Evolutionary conservation across 768 basidiomycete genomes (phyloP).

Genomic region (Paxillus ammoniavirescens): DNA sequence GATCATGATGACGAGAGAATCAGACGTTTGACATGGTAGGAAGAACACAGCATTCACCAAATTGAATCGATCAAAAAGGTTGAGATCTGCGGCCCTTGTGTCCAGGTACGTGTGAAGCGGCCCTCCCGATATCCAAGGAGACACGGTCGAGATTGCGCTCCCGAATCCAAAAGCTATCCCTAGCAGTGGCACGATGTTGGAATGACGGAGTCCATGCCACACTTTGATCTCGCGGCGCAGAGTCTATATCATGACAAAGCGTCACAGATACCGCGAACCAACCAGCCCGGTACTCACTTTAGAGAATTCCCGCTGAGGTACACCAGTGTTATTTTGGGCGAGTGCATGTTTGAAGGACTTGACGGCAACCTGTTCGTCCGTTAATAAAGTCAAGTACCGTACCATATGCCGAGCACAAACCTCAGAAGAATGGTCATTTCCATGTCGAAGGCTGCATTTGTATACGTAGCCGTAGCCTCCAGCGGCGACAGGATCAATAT

Average conservation of each 20-base stretch:
- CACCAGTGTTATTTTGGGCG: neutral
- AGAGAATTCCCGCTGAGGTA: neutral
- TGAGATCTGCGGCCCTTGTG: neutral
- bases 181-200: slow-evolving; percentile 19
- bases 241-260: slow-evolving; percentile 5
- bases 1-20: neutral
- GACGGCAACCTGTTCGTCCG: neutral
- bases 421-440: neutral
- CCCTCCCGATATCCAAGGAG: slow-evolving; percentile 14
- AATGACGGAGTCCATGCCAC: slow-evolving; percentile 16
- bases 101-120: slow-evolving; percentile 12
- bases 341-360: neutral
- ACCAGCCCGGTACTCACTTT: neutral
- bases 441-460: neutral
- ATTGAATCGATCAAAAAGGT: neutral
- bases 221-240: slow-evolving; percentile 19
- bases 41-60: neutral
- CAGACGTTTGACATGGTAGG: neutral
- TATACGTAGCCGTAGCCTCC: neutral
- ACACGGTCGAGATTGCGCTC: slow-evolving; percentile 14
- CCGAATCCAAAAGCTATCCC: slow-evolving; percentile 7
- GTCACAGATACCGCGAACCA: neutral
- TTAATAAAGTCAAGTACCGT: neutral
- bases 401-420: neutral
- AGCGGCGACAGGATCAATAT: neutral